Evolutionary conservation across 495 filamentous ascomycete genomes (phyloP), one percentile per base, ranked within the genome.

Genomic region (Neurospora discreta): DNA sequence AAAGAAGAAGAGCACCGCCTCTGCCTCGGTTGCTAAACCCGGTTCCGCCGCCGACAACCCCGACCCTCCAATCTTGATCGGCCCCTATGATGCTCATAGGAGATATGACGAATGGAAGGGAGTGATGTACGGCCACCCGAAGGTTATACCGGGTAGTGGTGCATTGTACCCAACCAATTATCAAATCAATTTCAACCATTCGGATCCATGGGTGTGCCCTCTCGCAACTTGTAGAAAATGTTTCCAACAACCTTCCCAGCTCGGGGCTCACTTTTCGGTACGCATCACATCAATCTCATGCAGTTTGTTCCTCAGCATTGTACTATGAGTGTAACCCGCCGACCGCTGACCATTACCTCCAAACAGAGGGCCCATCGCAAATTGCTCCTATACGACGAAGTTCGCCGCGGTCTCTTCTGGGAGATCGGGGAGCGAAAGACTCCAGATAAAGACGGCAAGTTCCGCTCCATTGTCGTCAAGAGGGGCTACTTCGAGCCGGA

Each of bases 191-290:
- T 5, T 74, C 1, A 9, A 38, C 10, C 5, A 71, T 6, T 4
- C 67, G 5, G 13, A 74, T 5, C 77, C 77, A 0, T 78, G 77
- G 77, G 38, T 74, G 0, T 78, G 77, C 20, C 74, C 76, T 1
- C 16, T 77, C 3, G 52, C 69, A 33, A 69, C 68, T 23, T 78
- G 76, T 69, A 73, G 42, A 69, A 38, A 2, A 5, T 73, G 0
- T 76, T 78, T 67, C 4, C 40, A 0, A 38, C 72, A n/a, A 39
- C 58, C 15, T 72, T 65, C 71, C 30, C 44, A 16, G 15, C 70
- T 78, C 1, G 77, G 74, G 0, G 69, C 73, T 1, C 77, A 78
- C 68, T 78, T 78, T 40, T 75, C 58, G 39, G 74, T 77, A 68
- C 3, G 26, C 1, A 65, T 9, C 7, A 3, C 15, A 33, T 60